Conservation (phyloP, 768 basidiomycete species). For the Termitomyces sp. region DNA sequence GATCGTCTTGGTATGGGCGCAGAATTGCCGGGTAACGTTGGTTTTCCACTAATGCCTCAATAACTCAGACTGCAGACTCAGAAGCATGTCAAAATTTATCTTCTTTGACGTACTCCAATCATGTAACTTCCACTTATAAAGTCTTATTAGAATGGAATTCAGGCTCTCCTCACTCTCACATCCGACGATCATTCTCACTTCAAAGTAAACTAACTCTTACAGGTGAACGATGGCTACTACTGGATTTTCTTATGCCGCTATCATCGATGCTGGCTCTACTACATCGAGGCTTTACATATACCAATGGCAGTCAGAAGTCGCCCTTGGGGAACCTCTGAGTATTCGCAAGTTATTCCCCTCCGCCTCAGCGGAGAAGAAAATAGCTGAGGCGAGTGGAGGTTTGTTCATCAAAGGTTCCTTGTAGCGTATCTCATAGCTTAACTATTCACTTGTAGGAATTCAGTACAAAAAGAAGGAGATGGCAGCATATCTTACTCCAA, state of each 20-base stretch:
- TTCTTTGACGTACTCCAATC: no score
- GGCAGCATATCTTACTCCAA: slow-evolving; percentile 3
- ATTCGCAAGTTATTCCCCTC: slow-evolving; percentile 3
- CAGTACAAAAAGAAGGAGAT: slow-evolving; percentile 4
- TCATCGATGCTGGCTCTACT: slow-evolving; percentile 13
- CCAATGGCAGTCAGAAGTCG: slow-evolving; percentile 8
- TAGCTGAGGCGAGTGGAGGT: slow-evolving; percentile 5
- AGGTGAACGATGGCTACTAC: background rate
- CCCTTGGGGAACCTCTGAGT: slow-evolving; percentile 3
- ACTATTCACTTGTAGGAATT: background rate
- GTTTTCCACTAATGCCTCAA: no score
- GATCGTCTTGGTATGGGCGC: no score
- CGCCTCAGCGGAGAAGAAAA: slow-evolving; percentile 3
- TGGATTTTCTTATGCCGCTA: slow-evolving; percentile 4
- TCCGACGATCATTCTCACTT: no score
- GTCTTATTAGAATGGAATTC: no score
- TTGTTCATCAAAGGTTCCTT: background rate
- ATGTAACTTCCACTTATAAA: no score
- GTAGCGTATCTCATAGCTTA: background rate
- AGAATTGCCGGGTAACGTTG: no score
- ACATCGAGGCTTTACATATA: slow-evolving; percentile 10
- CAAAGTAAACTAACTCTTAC: no score
- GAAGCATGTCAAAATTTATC: no score
- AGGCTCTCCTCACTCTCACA: no score
- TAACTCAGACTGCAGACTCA: no score